Base-by-base conservation (phyloP, 2,329 filamentous ascomycete species). In the Thelonectria rubi region DNA sequence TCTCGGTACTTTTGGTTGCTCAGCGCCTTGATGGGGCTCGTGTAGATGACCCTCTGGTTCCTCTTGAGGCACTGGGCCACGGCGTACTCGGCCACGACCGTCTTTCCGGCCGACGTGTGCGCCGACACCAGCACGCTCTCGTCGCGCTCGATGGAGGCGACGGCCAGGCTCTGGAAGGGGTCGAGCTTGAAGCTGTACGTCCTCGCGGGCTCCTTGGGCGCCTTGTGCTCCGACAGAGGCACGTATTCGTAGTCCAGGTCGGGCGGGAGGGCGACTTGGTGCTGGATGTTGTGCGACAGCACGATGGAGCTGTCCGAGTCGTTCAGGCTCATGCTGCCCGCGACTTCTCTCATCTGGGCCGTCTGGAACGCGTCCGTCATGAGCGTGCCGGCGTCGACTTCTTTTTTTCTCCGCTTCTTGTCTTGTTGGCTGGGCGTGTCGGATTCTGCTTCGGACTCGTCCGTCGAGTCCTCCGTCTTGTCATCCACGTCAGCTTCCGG, bases 1-100 rank as follows among this genome's bases (percentile, higher is more conserved):
- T 99, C 95, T 82, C 95, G 86, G 77, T 97, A 99, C 76, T 99
- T 99, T 75, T 99, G 95, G 79, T 99, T 99, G 79, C 94, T 98
- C 71, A 99, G 82, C 11, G 95, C 95, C 80, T 99, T 99, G 84
- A 99, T 99, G 1, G 95, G 95, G 84, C 94, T 97, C 9, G 95
- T 99, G 80, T 99, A 99, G 77, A 99, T 99, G 72, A 99, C 94
- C 75, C 95, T 88, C 81, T 99, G 95, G 79, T 98, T 98, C 76
- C 93, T 92, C 84, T 95, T 96, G 76, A 99, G 83, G 77, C 95
- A 97, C 73, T 99, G 95, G 15, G 96, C 95, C 75, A 99, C 96
- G 18, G 95, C 96, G 75, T 99, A 99, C 78, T 99, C 95, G 65
- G 95, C 95, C 46, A 98, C 94, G 8, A 99, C 96, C 0, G 95